phyloP scores from a whole-genome alignment of 1,139 yeast genomes.

The Candida glucosophila region DNA sequence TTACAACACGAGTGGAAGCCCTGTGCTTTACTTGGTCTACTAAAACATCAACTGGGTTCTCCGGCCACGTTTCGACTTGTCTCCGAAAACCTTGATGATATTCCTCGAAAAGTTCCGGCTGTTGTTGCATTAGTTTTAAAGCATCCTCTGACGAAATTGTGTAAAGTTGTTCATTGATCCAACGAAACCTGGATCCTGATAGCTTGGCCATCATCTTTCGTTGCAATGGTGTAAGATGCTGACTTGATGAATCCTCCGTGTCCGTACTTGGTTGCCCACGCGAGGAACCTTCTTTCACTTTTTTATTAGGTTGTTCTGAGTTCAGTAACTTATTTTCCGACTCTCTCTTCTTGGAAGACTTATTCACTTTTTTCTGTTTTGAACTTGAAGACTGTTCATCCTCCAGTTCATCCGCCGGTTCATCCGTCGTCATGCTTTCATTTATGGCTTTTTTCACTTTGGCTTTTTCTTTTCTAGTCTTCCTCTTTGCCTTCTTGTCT shows the following conservation, averaged over 20 bases:
- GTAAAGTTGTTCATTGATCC: conserved; percentile 95
- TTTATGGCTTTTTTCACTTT: conserved; percentile 5
- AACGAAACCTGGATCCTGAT: conserved; percentile 90
- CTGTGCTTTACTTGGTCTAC: conserved; percentile 63
- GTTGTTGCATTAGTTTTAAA: conserved; percentile 58
- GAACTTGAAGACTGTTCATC: conserved; percentile 5
- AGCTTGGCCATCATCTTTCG: conserved; percentile 93
- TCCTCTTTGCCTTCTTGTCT: conserved; percentile 17
- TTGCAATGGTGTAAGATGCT: conserved; percentile 78
- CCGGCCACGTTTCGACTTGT: conserved; percentile 97
- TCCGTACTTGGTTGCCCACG: too few species aligned
- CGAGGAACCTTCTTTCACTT: conserved; percentile 1
- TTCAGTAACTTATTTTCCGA: not conserved
- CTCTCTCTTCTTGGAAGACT: not conserved
- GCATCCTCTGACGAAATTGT: conserved; percentile 79
- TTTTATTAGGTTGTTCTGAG: conserved; percentile 1
- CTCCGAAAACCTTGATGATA: conserved; percentile 92
- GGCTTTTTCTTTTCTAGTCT: conserved; percentile 7
- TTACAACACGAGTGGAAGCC: conserved; percentile 52
- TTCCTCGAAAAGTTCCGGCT: conserved; percentile 86
- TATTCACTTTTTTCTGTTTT: too few species aligned
- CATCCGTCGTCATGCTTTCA: conserved; percentile 4
- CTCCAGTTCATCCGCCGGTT: too few species aligned
- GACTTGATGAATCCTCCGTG: too few species aligned
- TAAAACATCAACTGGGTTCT: conserved; percentile 88